phyloP scores from a whole-genome alignment of 2,329 filamentous ascomycete genomes.

The Verticillium longisporum region DNA sequence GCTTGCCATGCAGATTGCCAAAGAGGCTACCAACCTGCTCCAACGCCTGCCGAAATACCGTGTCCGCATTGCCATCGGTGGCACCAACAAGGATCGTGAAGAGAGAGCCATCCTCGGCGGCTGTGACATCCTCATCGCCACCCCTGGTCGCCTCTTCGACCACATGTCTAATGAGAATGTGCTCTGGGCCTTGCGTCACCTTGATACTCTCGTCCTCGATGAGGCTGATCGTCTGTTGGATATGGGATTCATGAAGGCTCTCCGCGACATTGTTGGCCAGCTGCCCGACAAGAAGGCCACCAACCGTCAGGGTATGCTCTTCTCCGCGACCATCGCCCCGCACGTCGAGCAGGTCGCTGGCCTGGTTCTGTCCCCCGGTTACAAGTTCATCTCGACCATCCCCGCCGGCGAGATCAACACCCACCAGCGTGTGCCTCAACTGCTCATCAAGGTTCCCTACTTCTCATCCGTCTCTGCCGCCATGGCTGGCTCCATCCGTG shows the following conservation, averaged over 20 bases:
- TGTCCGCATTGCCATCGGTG: conserved; percentile 74
- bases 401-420: conserved; percentile 68
- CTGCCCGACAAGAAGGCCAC: conserved; percentile 56
- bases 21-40: conserved; percentile 65
- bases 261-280: conserved; percentile 69
- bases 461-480: conserved; percentile 60
- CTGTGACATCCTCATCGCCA: conserved; percentile 75
- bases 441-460: conserved; percentile 59
- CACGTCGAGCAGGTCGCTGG: conserved; percentile 73
- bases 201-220: conserved; percentile 78
- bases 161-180: conserved; percentile 70
- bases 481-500: conserved; percentile 49
- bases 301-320: conserved; percentile 68
- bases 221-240: conserved; percentile 79
- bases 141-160: conserved; percentile 71
- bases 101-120: conserved; percentile 64
- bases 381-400: conserved; percentile 79
- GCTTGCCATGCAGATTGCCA: conserved; percentile 62
- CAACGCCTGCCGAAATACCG: conserved; percentile 68
- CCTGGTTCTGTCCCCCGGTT: conserved; percentile 59
- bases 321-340: conserved; percentile 75
- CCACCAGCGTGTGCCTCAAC: conserved; percentile 70
- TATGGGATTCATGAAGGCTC: conserved; percentile 73
- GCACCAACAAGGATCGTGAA: conserved; percentile 66
- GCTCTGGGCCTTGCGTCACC: conserved; percentile 54